Evolutionary conservation across 768 basidiomycete genomes (phyloP).

Genomic region (Termitomyces sp.): DNA sequence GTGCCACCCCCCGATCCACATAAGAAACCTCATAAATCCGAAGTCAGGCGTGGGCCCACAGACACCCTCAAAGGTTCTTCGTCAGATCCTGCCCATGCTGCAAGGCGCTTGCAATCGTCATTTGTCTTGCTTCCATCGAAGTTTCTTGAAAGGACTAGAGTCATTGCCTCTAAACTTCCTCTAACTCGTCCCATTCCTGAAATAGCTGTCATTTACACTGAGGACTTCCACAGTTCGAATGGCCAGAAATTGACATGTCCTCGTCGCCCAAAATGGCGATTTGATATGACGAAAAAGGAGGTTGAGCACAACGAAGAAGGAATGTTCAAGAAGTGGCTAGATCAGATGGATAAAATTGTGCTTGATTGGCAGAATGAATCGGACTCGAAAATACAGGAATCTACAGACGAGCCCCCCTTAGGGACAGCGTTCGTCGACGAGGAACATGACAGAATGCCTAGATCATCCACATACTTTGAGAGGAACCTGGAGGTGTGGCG

Average conservation of each 20-base stretch:
- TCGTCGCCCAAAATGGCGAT: slow-evolving; percentile 80
- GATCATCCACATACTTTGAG: slow-evolving; percentile 78
- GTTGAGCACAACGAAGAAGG: slow-evolving; percentile 90
- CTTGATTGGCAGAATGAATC: slow-evolving; percentile 9
- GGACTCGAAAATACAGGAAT: slow-evolving; percentile 38
- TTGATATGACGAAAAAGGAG: slow-evolving; percentile 81
- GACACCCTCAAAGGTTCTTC: slow-evolving; percentile 20
- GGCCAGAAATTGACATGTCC: slow-evolving; percentile 40
- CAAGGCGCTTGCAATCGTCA: slow-evolving; percentile 58
- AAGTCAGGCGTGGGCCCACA: slow-evolving; percentile 23
- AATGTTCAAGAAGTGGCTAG: slow-evolving; percentile 73
- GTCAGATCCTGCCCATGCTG: slow-evolving; percentile 19
- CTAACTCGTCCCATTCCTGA: slow-evolving; percentile 52
- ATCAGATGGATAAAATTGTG: slow-evolving; percentile 53
- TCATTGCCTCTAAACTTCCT: slow-evolving; percentile 44
- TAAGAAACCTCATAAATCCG: slow-evolving; percentile 20
- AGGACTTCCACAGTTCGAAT: slow-evolving; percentile 12
- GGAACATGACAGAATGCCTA: slow-evolving; percentile 33
- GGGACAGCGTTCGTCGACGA: slow-evolving; percentile 5
- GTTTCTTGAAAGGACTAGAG: slow-evolving; percentile 57
- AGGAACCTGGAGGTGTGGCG: slow-evolving; percentile 93
- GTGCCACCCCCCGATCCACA: slow-evolving; percentile 32
- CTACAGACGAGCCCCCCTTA: slow-evolving; percentile 10
- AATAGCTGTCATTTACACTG: slow-evolving; percentile 30
- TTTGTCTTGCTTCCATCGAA: slow-evolving; percentile 56